Percentiles rank a stretch among this genome's conserved stretches.
These are phyloP conservation scores for Naegleria fowleri DNA, from an alignment of 208 protist species.

Conservation along the genomic window DNA sequence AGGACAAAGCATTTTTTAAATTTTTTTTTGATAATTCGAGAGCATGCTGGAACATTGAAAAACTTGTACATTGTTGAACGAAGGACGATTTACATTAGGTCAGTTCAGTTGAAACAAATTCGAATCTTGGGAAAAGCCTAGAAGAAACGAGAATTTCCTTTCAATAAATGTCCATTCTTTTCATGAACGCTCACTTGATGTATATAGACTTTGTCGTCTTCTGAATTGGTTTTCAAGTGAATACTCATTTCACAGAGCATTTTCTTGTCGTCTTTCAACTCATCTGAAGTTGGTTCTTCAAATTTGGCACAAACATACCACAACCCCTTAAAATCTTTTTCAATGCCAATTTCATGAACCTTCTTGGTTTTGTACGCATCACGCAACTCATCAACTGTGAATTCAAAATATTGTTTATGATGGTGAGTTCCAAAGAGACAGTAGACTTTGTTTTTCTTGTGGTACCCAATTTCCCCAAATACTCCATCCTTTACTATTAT, in stretches of 20 bases:
- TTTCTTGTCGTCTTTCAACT: background rate
- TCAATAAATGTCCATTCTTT: constrained; percentile 5
- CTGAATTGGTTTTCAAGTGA: background rate
- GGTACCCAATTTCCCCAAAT: background rate
- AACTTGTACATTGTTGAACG: too few relatives aligned
- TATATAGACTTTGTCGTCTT: background rate
- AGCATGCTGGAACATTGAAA: too few relatives aligned
- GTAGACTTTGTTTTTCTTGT: background rate
- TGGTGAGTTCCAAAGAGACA: background rate
- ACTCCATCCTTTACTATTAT: background rate
- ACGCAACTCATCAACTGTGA: background rate
- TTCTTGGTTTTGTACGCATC: background rate
- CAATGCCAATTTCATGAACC: background rate
- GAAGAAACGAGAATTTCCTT: background rate
- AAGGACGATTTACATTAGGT: too few relatives aligned
- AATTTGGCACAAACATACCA: constrained; percentile 2
- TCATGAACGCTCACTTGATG: background rate
- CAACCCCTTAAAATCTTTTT: background rate
- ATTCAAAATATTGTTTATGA: background rate
- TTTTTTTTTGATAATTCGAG: too few relatives aligned
- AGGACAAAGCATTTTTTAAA: too few relatives aligned
- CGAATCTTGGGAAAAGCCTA: too few relatives aligned
- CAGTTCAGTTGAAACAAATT: too few relatives aligned
- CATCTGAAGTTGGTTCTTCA: background rate
- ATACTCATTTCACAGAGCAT: background rate